Conservation (phyloP, 1,284 basidiomycete species). For the Mycosarcoma mackinlayi region DNA sequence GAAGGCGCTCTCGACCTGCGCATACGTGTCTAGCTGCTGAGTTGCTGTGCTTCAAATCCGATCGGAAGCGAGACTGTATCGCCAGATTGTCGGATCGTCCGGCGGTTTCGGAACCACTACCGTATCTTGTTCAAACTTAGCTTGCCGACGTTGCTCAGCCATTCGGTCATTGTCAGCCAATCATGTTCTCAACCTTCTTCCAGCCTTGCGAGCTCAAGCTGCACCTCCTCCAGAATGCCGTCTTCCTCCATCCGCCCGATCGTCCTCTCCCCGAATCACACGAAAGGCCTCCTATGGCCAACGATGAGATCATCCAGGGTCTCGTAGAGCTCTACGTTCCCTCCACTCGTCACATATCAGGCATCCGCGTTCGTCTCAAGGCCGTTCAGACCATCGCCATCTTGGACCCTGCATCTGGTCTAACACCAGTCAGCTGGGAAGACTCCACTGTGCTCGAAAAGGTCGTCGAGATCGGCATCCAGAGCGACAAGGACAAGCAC, state of each 20-base stretch:
- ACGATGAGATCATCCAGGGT: slow-evolving; percentile 66
- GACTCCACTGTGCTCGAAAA: slow-evolving; percentile 64
- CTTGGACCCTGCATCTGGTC: slow-evolving; percentile 54
- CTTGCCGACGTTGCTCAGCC: background rate
- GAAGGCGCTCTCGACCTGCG: too few relatives aligned
- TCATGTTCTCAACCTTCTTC: slow-evolving; percentile 62
- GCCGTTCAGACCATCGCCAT: slow-evolving; percentile 65
- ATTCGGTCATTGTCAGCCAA: background rate
- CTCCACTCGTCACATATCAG: slow-evolving; percentile 60
- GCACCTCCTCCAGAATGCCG: slow-evolving; percentile 63
- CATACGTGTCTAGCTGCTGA: too few relatives aligned
- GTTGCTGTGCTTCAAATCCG: too few relatives aligned
- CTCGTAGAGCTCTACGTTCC: slow-evolving; percentile 66
- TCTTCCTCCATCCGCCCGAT: slow-evolving; percentile 65
- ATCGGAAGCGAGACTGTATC: background rate
- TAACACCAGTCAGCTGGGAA: slow-evolving; percentile 62
- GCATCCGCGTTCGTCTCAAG: slow-evolving; percentile 62
- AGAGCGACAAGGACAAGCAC: slow-evolving; percentile 43
- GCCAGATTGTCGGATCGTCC: background rate
- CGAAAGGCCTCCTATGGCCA: slow-evolving; percentile 60
- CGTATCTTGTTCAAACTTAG: background rate
- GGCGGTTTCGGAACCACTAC: background rate
- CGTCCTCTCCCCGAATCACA: slow-evolving; percentile 50
- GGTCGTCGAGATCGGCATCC: slow-evolving; percentile 63
- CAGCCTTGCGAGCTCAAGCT: slow-evolving; percentile 64